Conservation (phyloP, 148 eudicot species). For the Selenicereus undatus region DNA sequence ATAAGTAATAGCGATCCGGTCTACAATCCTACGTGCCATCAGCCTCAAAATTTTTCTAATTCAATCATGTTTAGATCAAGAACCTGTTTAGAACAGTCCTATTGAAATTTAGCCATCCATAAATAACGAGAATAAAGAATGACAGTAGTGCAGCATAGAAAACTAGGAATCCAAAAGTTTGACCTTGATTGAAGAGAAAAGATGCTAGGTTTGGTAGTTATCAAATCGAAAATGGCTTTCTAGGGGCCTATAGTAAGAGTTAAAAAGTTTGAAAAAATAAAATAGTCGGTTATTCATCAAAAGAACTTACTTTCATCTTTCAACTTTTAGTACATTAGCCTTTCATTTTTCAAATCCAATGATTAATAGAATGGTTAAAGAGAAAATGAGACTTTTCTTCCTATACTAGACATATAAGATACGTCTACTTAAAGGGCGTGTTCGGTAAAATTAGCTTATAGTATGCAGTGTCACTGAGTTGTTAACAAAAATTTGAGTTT, state of each 20-base stretch:
- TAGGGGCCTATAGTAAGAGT: not conserved
- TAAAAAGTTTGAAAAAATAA: not conserved
- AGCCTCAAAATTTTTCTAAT: no score
- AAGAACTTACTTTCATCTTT: not conserved
- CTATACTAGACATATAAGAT: no score
- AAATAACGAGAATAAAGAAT: no score
- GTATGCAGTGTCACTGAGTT: no score
- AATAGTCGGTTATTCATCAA: not conserved
- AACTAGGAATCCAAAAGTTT: not conserved
- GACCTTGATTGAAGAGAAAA: not conserved
- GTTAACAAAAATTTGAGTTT: no score
- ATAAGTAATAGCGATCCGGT: no score
- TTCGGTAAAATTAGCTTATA: no score
- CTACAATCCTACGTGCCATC: no score
- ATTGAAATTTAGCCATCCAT: no score
- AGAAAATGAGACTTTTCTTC: not conserved
- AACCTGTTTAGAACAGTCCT: no score
- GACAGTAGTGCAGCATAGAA: not conserved
- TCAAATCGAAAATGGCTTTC: not conserved
- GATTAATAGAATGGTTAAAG: not conserved
- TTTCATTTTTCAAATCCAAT: not conserved
- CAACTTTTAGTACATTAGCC: not conserved
- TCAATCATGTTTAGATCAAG: no score
- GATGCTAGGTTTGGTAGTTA: not conserved
- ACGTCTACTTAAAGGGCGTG: no score